Conservation (phyloP, 2,329 filamentous ascomycete genomes). For the Ceratocystiopsis brevicomis region DNA sequence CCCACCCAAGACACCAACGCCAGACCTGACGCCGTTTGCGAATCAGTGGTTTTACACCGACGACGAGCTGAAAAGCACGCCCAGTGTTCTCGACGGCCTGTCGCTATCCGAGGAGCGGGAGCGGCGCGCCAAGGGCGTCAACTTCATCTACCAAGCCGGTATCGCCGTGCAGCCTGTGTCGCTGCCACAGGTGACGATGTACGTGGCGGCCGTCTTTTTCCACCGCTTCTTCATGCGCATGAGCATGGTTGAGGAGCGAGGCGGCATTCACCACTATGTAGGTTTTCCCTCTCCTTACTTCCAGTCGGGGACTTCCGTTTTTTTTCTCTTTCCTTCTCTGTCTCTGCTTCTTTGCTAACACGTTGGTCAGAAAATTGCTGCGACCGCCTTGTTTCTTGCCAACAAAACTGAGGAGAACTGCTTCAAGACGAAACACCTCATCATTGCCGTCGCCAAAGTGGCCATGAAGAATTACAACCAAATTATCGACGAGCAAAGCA, state of each 20-base stretch:
- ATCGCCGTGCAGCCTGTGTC: slow-evolving; percentile 52
- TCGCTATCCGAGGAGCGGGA: slow-evolving; percentile 57
- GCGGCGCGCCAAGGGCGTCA: slow-evolving; percentile 74
- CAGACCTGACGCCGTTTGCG: slow-evolving; percentile 7
- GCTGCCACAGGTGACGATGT: slow-evolving; percentile 77
- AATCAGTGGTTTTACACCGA: slow-evolving; percentile 81
- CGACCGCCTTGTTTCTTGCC: slow-evolving; percentile 78
- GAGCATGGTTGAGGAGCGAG: slow-evolving; percentile 57
- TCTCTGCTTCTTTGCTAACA: not conserved
- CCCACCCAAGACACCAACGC: not conserved
- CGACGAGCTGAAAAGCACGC: slow-evolving; percentile 64
- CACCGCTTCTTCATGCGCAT: slow-evolving; percentile 89
- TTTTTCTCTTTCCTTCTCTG: not conserved
- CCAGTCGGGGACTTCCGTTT: too few species aligned
- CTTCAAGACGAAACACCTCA: slow-evolving; percentile 84
- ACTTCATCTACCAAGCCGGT: slow-evolving; percentile 89
- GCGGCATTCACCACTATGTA: slow-evolving; percentile 79
- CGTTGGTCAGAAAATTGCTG: slow-evolving; percentile 50
- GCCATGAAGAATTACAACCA: slow-evolving; percentile 87
- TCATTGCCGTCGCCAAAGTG: slow-evolving; percentile 82
- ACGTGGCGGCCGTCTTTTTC: slow-evolving; percentile 84
- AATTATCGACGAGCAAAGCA: slow-evolving; percentile 86
- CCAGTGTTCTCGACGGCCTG: slow-evolving; percentile 71
- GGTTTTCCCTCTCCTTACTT: slow-evolving; percentile 15
- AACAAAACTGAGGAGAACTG: slow-evolving; percentile 97